These are phyloP conservation scores for Aspergillus carlsbadensis DNA, from an alignment of 495 filamentous ascomycete species.

Conservation along the genomic window DNA sequence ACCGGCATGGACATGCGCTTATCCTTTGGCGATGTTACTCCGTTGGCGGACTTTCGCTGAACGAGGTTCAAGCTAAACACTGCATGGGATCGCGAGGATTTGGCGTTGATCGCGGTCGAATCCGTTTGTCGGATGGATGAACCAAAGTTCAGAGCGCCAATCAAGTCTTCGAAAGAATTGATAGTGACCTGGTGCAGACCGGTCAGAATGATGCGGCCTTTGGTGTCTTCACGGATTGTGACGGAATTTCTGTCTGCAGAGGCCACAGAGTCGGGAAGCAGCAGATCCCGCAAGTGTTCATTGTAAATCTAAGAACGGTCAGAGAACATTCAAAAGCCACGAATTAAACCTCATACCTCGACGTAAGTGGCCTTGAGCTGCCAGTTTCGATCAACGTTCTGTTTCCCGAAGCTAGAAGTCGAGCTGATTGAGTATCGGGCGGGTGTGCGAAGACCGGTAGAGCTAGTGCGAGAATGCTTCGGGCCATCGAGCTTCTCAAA, in stretches of 20 bases:
- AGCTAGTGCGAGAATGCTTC: conserved; percentile 56
- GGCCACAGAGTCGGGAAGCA: conserved; percentile 74
- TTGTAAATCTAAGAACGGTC: conserved; percentile 78
- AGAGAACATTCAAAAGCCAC: background rate
- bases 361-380: conserved; percentile 94
- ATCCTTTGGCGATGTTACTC: conserved; percentile 57
- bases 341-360: conserved; percentile 55
- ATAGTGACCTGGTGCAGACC: conserved; percentile 86
- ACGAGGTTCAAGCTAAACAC: conserved; percentile 95
- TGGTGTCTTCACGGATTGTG: conserved; percentile 88
- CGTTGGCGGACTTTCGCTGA: conserved; percentile 68
- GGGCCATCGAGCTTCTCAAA: conserved; percentile 80
- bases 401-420: conserved; percentile 51
- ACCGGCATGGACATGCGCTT: conserved; percentile 89
- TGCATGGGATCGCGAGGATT: conserved; percentile 97
- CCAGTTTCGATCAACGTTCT: conserved; percentile 74
- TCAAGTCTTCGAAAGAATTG: conserved; percentile 88
- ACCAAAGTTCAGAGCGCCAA: conserved; percentile 85
- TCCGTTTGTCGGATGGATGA: conserved; percentile 96
- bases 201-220: conserved; percentile 91
- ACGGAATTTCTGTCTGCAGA: conserved; percentile 69
- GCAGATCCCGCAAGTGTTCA: conserved; percentile 87
- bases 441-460: conserved; percentile 79
- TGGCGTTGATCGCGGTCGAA: conserved; percentile 97
- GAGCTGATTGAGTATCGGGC: conserved; percentile 72